Evolutionary conservation across 345 rosid species (phyloP), one percentile per base, ranked within the genome.

Genomic region (Lepidium aucheri): DNA sequence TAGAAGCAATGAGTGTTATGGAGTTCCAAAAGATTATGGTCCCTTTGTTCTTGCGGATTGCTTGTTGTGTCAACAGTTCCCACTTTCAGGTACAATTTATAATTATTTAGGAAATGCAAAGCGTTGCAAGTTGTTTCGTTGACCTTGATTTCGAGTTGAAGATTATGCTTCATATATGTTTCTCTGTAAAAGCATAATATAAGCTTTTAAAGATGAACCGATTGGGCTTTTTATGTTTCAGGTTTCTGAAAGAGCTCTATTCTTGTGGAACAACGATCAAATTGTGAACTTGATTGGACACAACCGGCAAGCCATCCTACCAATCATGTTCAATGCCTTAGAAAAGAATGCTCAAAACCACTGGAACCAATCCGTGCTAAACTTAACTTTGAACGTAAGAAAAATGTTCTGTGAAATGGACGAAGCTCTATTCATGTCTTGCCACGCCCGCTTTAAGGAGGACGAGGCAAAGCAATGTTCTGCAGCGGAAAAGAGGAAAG

Each of bases 251-350:
- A 85, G 95, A 66, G 84, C 98, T 47, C 78, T 91, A 11, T 84
- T 85, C 78, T 72, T 89, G 42, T 91, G 98, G 98, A 91, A 89
- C 89, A 91, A 89, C 2, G 98, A 91, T 77, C 98, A 89, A 74
- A 84, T 89, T 7, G 80, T 86, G 36, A 81, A 84, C 78, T 73
- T 91, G 76, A 78, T 89, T 43, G 83, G 81, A 18, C 92, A 84
- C 16, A 86, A 84, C 69, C 78, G 92, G 76, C 84, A 76, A 60
- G 82, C 75, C 60, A 75, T 91, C 44, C 54, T 91, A 63, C 95
- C 95, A 6, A 63, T 86, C 47, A 74, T 91, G 72, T 81, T 86
- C 68, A 82, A 88, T 34, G 82, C 89, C 14, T 50, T 91, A 15
- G 98, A 91, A 77, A 86, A 77, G 83, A 91, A 91, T 45, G 77